A percentile compares a stretch with the other conserved stretches of the same genome.
Conservation (phyloP, 306 rosid species). For the Potentilla sterilis region DNA sequence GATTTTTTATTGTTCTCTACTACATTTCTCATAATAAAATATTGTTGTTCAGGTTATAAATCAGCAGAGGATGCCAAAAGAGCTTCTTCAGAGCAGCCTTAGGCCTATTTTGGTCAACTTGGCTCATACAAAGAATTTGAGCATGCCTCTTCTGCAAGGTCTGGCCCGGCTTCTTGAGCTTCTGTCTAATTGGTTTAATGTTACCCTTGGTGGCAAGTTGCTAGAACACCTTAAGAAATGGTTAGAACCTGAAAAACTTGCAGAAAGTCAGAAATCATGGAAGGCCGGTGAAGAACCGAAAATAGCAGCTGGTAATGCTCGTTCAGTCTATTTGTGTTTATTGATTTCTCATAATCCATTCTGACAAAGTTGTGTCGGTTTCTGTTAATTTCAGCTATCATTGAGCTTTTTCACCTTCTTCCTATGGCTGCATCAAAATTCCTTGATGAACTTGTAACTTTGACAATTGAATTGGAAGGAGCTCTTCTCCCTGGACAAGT, state of each 20-base stretch:
- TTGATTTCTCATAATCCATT: conserved; percentile 17
- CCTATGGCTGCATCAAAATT: conserved; percentile 95
- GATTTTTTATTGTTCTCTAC: neutral
- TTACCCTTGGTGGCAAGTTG: conserved; percentile 88
- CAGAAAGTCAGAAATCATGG: conserved; percentile 93
- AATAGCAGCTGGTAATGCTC: conserved; percentile 86
- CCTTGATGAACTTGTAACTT: conserved; percentile 94
- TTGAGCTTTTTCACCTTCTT: conserved; percentile 97
- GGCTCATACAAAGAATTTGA: conserved; percentile 94
- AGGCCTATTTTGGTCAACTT: conserved; percentile 95
- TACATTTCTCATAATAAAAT: neutral
- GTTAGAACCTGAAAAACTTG: conserved; percentile 99
- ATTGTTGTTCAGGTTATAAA: conserved; percentile 69
- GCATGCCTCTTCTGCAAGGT: conserved; percentile 98
- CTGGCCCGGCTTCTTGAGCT: conserved; percentile 96
- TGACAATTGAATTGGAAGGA: conserved; percentile 97
- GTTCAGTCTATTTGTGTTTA: conserved; percentile 25
- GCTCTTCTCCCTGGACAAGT: conserved; percentile 97
- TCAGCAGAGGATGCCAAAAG: conserved; percentile 96
- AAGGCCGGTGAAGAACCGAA: conserved; percentile 99
- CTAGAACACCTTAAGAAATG: conserved; percentile 96
- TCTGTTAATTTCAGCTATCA: conserved; percentile 69
- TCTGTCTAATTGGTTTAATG: conserved; percentile 96
- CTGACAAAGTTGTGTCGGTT: conserved; percentile 24
- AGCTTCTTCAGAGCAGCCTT: conserved; percentile 94